Base-by-base conservation (phyloP, 2,329 filamentous ascomycete genomes). In the Scorias spongiosa region DNA sequence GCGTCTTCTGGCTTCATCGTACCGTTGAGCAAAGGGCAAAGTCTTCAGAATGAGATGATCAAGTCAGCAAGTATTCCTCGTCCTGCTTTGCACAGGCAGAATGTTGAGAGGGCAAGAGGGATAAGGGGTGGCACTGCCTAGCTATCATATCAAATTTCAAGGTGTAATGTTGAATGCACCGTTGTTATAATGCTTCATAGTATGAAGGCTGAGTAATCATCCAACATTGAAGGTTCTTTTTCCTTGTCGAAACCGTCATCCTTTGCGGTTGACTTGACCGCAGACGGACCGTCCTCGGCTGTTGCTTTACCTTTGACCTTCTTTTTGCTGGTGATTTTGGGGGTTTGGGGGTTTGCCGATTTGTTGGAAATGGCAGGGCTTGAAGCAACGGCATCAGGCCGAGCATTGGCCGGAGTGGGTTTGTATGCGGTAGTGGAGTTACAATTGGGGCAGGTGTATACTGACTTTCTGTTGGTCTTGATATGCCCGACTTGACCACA, bases 381-480 rank as follows among this genome's bases (percentile, higher is more conserved):
- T 36, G 32, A 36, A 36, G 32, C 32, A 12, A 9, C 15, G 32
- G 32, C 32, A 36, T 7, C 20, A 26, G 20, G 20, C 20, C 20
- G 20, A 3, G 32, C 32, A 36, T 12, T 36, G 32, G 32, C 32
- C 11, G 32, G 12, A 36, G 32, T 15, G 9, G 3, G 32, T 4
- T 12, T 15, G 32, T 36, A 36, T 12, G 32, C 12, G 9, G 32
- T 36, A 5, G 12, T 12, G 9, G 32, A 36, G 5, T 36, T 36
- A 15, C 32, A 36, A 15, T 15, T 12, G 32, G 32, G 32, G 15
- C 32, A 36, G 32, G 32, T 36, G 32, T 36, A 51, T 54, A 64
- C 72, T 66, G 76, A 91, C 86, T 95, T 96, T 69, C 95, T 93
- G 71, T 96, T 96, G 40, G 89, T 96, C 66, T 95, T 95, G 71